A percentile compares a stretch with the other conserved stretches of the same genome.
These are phyloP conservation scores for Trametes punicea DNA, from an alignment of 768 basidiomycete species.

Conservation along the genomic window DNA sequence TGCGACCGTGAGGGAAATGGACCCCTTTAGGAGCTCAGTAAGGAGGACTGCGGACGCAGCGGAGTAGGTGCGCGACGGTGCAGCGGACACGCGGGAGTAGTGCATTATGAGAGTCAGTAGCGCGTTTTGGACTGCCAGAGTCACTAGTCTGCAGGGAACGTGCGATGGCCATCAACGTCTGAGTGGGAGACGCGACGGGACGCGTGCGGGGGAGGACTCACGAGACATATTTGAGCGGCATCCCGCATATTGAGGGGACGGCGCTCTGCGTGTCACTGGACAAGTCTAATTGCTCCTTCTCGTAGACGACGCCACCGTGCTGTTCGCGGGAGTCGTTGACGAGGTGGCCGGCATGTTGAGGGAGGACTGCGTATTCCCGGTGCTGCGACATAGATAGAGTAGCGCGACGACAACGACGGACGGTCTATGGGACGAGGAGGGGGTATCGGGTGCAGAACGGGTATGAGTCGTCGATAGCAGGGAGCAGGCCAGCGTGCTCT, in stretches of 20 bases:
- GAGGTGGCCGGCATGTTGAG: conserved; percentile 22
- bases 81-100: conserved; percentile 83
- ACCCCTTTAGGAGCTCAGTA: conserved; percentile 91
- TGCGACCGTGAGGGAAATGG: conserved; percentile 86
- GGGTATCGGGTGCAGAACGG: conserved; percentile 21
- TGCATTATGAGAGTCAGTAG: conserved; percentile 92
- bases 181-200: conserved; percentile 4
- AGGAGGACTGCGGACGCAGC: conserved; percentile 93
- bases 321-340: conserved; percentile 19
- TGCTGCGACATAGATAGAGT: conserved; percentile 26
- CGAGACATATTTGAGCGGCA: conserved; percentile 72
- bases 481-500: conserved; percentile 24
- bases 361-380: conserved; percentile 21
- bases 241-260: conserved; percentile 58
- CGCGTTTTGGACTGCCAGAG: conserved; percentile 92
- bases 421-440: conserved; percentile 13
- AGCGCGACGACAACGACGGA: conserved; percentile 1
- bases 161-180: background rate
- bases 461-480: conserved; percentile 10
- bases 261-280: conserved; percentile 33
- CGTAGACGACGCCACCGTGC: conserved; percentile 19
- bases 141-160: conserved; percentile 53
- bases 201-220: conserved; percentile 21
- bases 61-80: conserved; percentile 77
- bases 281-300: conserved; percentile 41